Evolutionary conservation across 345 rosid species (phyloP).

Genomic region (Corymbia maculata): DNA sequence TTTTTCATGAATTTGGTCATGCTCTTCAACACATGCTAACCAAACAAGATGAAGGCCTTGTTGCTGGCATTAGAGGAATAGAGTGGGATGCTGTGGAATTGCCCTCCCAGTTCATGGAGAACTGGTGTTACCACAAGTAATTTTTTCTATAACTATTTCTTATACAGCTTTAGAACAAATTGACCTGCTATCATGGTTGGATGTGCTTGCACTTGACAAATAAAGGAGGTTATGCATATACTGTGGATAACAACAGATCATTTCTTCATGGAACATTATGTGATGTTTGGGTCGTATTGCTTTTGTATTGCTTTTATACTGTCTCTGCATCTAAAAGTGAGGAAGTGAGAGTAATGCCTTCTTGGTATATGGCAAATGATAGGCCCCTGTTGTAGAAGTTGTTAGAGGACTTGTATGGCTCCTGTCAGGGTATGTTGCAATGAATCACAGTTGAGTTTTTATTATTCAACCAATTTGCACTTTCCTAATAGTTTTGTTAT

Average conservation of each 20-base stretch:
- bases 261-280: not conserved
- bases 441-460: not conserved
- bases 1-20: slow-evolving; percentile 97
- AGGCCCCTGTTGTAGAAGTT: not conserved
- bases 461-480: not conserved
- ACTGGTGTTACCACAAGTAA: slow-evolving; percentile 96
- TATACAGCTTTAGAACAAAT: not conserved
- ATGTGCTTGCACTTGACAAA: not conserved
- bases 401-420: not conserved
- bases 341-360: not conserved
- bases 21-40: slow-evolving; percentile 97
- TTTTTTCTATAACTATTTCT: not conserved
- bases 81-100: slow-evolving; percentile 98
- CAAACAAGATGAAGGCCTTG: slow-evolving; percentile 80
- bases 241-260: not conserved
- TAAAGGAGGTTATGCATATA: not conserved
- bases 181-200: not conserved
- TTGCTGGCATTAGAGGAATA: slow-evolving; percentile 76
- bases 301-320: not conserved
- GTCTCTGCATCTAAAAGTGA: not conserved
- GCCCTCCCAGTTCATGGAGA: slow-evolving; percentile 97
- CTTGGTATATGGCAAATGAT: not conserved
- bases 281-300: not conserved
- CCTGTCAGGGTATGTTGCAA: not conserved
- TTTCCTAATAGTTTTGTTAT: not conserved